These are phyloP conservation scores for Ustilaginoidea virens DNA, from an alignment of 2,329 filamentous ascomycete species.

Conservation along the genomic window DNA sequence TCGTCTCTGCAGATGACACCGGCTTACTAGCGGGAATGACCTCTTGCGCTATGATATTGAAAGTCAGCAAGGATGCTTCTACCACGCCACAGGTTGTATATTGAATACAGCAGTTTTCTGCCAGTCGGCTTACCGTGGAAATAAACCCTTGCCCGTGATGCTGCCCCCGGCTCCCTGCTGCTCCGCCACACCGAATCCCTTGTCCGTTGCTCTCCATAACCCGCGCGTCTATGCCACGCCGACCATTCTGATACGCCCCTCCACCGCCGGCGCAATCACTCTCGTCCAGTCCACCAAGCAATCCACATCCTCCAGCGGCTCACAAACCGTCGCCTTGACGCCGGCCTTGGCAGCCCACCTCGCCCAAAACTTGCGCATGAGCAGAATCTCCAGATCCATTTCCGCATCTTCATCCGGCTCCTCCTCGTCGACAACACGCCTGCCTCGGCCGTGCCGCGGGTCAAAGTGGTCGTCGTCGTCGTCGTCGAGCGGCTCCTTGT, in stretches of 20 bases:
- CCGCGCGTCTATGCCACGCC: no score
- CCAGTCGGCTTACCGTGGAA: no score
- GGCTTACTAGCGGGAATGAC: no score
- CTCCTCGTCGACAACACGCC: neutral
- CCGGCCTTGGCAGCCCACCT: constrained; percentile 61
- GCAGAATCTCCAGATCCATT: constrained; percentile 39
- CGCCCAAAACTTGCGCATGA: constrained; percentile 52
- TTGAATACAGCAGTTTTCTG: no score
- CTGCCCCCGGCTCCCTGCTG: no score
- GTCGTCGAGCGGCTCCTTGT: constrained; percentile 17
- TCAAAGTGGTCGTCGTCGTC: constrained; percentile 29
- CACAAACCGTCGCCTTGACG: constrained; percentile 36
- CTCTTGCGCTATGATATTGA: no score
- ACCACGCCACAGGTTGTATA: no score
- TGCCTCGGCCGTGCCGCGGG: neutral
- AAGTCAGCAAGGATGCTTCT: no score
- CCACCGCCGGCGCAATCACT: constrained; percentile 61
- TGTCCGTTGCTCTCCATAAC: constrained; percentile 7
- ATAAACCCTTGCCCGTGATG: no score
- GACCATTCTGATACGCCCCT: constrained; percentile 56
- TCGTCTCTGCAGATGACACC: no score
- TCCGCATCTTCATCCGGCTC: constrained; percentile 18
- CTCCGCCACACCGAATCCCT: no score
- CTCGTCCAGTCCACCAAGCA: constrained; percentile 60
- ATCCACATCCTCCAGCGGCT: constrained; percentile 42